Evolutionary conservation across 306 rosid species (phyloP).

Genomic region (Pterocarpus macrocarpus): DNA sequence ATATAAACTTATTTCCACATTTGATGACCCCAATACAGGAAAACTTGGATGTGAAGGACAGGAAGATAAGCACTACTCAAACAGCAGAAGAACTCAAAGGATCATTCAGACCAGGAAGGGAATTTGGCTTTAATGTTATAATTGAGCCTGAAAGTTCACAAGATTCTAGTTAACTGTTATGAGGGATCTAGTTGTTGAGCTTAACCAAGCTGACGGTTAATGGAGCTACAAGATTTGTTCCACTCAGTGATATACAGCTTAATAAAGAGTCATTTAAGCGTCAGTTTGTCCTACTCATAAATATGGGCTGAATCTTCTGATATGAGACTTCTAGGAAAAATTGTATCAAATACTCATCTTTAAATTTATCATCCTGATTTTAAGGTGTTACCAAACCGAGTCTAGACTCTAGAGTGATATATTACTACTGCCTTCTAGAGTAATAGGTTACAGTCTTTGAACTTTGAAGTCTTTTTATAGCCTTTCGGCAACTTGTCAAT

Average conservation of each 20-base stretch:
- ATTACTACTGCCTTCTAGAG: not conserved
- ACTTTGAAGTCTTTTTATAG: too few species aligned
- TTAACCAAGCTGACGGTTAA: conserved; percentile 18
- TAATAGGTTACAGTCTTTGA: not conserved
- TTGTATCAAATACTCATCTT: conserved; percentile 26
- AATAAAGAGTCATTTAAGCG: conserved; percentile 21
- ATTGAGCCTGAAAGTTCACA: conserved; percentile 65
- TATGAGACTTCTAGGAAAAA: not conserved
- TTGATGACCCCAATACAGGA: conserved; percentile 60
- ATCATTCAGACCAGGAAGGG: conserved; percentile 70
- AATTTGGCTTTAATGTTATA: conserved; percentile 72
- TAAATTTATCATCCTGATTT: conserved; percentile 34
- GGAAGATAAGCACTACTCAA: conserved; percentile 73
- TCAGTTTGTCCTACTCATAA: conserved; percentile 13
- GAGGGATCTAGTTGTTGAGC: conserved; percentile 35
- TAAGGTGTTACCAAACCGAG: not conserved
- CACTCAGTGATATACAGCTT: conserved; percentile 22
- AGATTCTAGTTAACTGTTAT: conserved; percentile 28
- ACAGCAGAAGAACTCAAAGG: conserved; percentile 69
- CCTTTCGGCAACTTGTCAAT: too few species aligned
- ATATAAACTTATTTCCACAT: conserved; percentile 6
- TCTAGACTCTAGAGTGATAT: conserved; percentile 14
- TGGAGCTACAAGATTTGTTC: conserved; percentile 12
- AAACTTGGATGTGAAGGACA: conserved; percentile 76
- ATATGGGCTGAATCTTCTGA: conserved; percentile 6